Conservation (phyloP, 2,329 filamentous ascomycete species). For the Knoxdaviesia proteae region DNA sequence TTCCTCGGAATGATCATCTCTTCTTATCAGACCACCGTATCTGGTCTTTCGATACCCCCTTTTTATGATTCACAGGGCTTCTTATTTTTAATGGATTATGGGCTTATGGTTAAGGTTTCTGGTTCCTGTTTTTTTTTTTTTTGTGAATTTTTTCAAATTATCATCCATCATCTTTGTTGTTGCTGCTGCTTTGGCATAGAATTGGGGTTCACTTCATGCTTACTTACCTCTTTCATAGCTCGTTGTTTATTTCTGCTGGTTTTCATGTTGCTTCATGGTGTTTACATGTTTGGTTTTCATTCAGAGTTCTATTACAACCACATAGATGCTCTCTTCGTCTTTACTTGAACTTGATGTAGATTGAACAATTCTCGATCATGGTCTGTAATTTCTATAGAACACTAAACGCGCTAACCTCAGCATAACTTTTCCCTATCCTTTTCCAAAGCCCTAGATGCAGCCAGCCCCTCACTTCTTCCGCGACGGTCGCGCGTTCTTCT, state of each 20-base stretch:
- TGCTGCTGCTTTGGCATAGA: not conserved
- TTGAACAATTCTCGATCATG: not conserved
- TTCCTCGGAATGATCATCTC: not conserved
- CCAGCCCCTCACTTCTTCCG: conserved; percentile 27
- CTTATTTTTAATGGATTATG: no score
- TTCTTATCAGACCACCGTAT: not conserved
- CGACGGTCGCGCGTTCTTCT: conserved; percentile 73
- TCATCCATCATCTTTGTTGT: not conserved
- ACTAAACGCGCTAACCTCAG: conserved; percentile 4
- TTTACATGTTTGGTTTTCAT: conserved; percentile 3
- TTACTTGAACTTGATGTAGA: not conserved
- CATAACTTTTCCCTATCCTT: not conserved
- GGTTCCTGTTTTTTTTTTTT: not conserved
- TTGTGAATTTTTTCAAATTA: not conserved
- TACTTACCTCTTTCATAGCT: not conserved
- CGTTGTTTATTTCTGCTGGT: not conserved
- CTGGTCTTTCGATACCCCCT: no score
- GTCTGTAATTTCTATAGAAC: conserved; percentile 1
- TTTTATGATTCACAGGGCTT: no score
- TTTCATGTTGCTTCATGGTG: conserved; percentile 1
- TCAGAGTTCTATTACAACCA: not conserved
- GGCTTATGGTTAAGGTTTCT: no score
- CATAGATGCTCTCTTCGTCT: not conserved
- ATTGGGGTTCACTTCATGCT: no score
- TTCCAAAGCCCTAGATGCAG: not conserved